Conservation (phyloP, 495 filamentous ascomycete species). For the Tuber umbilicatum region DNA sequence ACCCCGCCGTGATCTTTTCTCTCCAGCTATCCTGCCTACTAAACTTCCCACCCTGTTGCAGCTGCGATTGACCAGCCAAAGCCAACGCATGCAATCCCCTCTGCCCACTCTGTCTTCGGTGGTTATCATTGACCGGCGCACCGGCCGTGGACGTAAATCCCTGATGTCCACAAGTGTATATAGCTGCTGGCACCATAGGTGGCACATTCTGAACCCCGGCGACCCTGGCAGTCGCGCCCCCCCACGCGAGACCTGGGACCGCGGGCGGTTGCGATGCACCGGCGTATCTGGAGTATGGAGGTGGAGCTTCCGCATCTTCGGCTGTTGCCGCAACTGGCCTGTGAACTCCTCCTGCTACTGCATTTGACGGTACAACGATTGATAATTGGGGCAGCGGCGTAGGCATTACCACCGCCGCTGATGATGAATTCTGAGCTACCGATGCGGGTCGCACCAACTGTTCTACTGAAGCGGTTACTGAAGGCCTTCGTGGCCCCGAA, state of each 20-base stretch:
- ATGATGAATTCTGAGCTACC: background rate
- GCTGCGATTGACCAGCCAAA: constrained; percentile 5
- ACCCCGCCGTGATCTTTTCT: constrained; percentile 22
- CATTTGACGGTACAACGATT: background rate
- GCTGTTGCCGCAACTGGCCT: background rate
- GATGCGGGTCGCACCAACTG: background rate
- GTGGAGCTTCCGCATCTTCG: constrained; percentile 13
- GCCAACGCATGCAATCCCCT: constrained; percentile 20
- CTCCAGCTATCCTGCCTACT: background rate
- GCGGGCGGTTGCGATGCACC: background rate
- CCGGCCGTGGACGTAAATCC: constrained; percentile 5
- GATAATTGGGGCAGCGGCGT: background rate
- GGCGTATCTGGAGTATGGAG: constrained; percentile 24
- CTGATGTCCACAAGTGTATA: constrained; percentile 8
- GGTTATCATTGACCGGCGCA: background rate
- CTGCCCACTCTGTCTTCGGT: constrained; percentile 25
- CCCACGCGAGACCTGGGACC: constrained; percentile 6
- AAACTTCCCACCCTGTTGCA: background rate
- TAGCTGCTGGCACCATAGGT: constrained; percentile 6
- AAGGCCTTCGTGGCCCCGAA: constrained; percentile 1
- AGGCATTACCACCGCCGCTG: background rate
- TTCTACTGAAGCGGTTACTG: background rate
- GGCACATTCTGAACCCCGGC: constrained; percentile 11
- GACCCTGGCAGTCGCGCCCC: constrained; percentile 11
- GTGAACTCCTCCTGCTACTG: constrained; percentile 17